Evolutionary conservation across 202 grass and related monocot genomes (phyloP).

Genomic region (Carex arenaria): DNA sequence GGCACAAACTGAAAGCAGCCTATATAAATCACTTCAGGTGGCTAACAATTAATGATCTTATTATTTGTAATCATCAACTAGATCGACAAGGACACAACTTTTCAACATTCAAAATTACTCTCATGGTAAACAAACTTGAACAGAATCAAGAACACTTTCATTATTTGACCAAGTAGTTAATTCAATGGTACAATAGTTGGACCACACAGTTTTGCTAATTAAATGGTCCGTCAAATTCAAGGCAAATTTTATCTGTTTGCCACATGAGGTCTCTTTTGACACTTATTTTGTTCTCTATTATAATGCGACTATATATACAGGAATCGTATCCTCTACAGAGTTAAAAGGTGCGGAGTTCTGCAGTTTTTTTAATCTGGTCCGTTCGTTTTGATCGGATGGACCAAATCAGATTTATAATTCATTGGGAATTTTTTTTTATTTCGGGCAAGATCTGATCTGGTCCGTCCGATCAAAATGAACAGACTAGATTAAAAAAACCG

Average conservation of each 20-base stretch:
- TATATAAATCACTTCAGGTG: not conserved
- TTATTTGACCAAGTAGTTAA: not conserved
- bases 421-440: too few species aligned
- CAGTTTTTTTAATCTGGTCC: too few species aligned
- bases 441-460: too few species aligned
- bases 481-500: too few species aligned
- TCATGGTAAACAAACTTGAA: not conserved
- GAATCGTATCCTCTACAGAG: too few species aligned
- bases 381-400: too few species aligned
- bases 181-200: too few species aligned
- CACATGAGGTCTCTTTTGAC: not conserved
- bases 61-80: not conserved
- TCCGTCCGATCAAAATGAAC: too few species aligned
- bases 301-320: not conserved
- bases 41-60: not conserved
- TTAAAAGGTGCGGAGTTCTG: too few species aligned
- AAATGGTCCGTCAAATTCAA: not conserved
- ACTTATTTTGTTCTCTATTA: not conserved
- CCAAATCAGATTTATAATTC: too few species aligned
- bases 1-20: not conserved
- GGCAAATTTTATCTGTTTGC: not conserved
- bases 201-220: not conserved
- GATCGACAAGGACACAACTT: not conserved
- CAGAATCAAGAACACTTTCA: not conserved
- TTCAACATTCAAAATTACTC: not conserved